Base-by-base conservation (phyloP, 2,329 filamentous ascomycete genomes). In the Fusarium pseudoanthophilum region DNA sequence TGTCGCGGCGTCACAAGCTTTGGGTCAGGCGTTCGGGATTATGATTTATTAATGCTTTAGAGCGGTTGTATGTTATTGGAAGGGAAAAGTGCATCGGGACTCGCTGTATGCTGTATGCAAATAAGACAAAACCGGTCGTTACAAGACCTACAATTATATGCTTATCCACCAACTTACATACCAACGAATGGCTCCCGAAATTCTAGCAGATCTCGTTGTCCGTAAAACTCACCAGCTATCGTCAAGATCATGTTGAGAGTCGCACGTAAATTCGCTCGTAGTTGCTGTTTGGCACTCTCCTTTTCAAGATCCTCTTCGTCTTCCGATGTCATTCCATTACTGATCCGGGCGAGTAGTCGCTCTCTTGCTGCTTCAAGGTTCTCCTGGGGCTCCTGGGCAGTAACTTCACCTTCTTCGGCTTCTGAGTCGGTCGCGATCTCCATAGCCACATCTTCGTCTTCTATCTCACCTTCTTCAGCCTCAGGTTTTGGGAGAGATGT, bases 221-320 rank as follows among this genome's bases (percentile, higher is more conserved):
- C 95, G 82, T 95, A 98, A 74, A 93, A 90, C 82, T 97, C 95
- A 76, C 94, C 95, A 53, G 93, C 92, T 40, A 98, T 88, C 0
- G 93, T 96, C 75, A 98, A 85, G 60, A 98, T 93, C 94, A 97
- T 97, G 82, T 97, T 95, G 39, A 98, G 86, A 45, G 94, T 95
- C n/a, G 91, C 92, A 34, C 89, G 86, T 84, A 86, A 86, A 79
- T 87, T 89, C 77, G 85, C 82, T 43, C 82, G 83, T 43, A 80
- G 80, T n/a, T 84, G 80, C 40, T 77, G 73, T 65, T 74, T 75
- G 7, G 78, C 76, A 6, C 71, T 74, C 56, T 81, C 78, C 49
- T 76, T 77, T 32, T 80, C 61, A 13, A 71, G 67, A 11, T 77
- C 74, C 32, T 82, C 80, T 18, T 78, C 80, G 11, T 72, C 63